phyloP scores from a whole-genome alignment of 805 yeast genomes.

The Maudiozyma saulgeensis region DNA sequence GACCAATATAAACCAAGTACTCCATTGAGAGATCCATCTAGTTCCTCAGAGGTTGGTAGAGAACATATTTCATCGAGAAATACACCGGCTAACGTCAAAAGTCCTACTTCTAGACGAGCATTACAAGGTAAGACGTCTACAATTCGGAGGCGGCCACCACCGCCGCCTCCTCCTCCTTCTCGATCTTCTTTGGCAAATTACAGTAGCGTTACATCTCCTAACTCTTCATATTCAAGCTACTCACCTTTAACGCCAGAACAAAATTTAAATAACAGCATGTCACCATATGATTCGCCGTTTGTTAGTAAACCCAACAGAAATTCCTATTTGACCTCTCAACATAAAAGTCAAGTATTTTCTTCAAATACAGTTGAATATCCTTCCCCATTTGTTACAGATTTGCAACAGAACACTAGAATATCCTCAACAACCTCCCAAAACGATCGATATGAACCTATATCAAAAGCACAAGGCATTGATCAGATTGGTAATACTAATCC shows the following conservation, averaged over 20 bases:
- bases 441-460: no score
- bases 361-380: not conserved
- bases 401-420: not conserved
- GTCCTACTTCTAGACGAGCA: not conserved
- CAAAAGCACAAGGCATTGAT: no score
- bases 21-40: not conserved
- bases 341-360: not conserved
- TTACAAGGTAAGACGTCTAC: not conserved
- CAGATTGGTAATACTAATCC: no score
- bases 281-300: not conserved
- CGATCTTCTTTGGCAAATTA: slow-evolving; percentile 3
- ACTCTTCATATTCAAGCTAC: not conserved
- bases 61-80: not conserved
- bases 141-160: slow-evolving; percentile 17
- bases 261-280: not conserved
- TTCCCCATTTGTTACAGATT: not conserved
- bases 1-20: not conserved
- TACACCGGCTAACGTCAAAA: not conserved
- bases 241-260: no score
- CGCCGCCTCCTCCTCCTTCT: slow-evolving; percentile 6
- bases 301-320: not conserved
- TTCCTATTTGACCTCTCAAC: not conserved
- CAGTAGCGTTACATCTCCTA: not conserved
- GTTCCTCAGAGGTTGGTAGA: not conserved
- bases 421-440: not conserved